Conservation (phyloP, 352 stramenopile species). For the Phytophthora sp. region DNA sequence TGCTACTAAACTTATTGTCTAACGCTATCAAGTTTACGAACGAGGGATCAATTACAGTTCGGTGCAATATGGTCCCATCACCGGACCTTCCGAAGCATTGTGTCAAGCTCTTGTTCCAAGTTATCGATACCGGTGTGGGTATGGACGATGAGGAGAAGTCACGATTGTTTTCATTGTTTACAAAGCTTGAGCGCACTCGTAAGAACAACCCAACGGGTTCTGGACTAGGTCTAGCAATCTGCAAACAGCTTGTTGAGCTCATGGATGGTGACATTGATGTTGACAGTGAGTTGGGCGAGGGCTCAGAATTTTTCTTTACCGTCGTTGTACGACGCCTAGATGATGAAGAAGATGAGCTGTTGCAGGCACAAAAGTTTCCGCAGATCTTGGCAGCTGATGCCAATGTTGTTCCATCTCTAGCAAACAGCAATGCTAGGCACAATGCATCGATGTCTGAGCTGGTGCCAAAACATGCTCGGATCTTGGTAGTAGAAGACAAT, state of each 20-base stretch:
- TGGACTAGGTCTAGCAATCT: slow-evolving; percentile 72
- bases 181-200: slow-evolving; percentile 63
- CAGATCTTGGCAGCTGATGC: slow-evolving; percentile 37
- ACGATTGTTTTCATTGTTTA: slow-evolving; percentile 69
- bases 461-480: slow-evolving; percentile 73
- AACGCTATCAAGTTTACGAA: slow-evolving; percentile 87
- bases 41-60: slow-evolving; percentile 70
- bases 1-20: slow-evolving; percentile 77
- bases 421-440: slow-evolving; percentile 16
- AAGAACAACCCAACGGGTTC: slow-evolving; percentile 79
- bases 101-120: slow-evolving; percentile 73
- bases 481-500: slow-evolving; percentile 89
- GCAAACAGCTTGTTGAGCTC: slow-evolving; percentile 75
- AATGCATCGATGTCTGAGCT: slow-evolving; percentile 32
- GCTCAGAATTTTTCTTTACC: slow-evolving; percentile 75
- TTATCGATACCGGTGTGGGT: slow-evolving; percentile 72
- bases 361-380: slow-evolving; percentile 57
- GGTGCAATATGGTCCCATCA: slow-evolving; percentile 60
- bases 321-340: slow-evolving; percentile 61
- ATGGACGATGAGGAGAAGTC: slow-evolving; percentile 75
- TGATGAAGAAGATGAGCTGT: slow-evolving; percentile 50
- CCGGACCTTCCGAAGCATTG: slow-evolving; percentile 58
- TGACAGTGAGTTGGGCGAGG: slow-evolving; percentile 66
- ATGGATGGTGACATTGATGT: slow-evolving; percentile 78
- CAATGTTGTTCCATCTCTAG: slow-evolving; percentile 16